Evolutionary conservation across 2,329 filamentous ascomycete genomes (phyloP).

Genomic region (Fusarium anguioides): DNA sequence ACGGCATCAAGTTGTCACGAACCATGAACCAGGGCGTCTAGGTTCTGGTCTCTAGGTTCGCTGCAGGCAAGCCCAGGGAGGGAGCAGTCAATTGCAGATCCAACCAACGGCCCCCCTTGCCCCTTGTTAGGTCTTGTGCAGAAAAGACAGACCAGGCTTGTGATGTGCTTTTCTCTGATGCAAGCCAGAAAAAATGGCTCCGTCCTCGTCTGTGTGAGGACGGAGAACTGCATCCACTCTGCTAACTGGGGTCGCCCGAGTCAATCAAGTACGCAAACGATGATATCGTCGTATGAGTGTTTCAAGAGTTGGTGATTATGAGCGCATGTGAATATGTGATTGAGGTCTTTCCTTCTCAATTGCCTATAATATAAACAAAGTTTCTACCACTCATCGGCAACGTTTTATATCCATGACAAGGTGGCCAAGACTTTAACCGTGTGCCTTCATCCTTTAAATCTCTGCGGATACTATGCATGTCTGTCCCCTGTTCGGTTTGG

Average conservation of each 20-base stretch:
- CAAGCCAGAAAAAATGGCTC: constrained; percentile 24
- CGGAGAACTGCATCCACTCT: constrained; percentile 42
- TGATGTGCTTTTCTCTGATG: constrained; percentile 37
- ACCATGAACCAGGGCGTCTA: constrained; percentile 17
- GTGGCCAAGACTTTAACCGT: constrained; percentile 27
- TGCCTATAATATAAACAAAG: constrained; percentile 34
- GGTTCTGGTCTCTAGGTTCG: not conserved
- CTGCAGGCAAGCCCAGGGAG: constrained; percentile 22
- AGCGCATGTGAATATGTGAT: not conserved
- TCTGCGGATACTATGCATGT: constrained; percentile 13
- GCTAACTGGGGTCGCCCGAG: not conserved
- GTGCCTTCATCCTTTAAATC: constrained; percentile 15
- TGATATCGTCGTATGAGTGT: constrained; percentile 12
- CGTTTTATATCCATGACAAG: constrained; percentile 3
- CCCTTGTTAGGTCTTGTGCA: constrained; percentile 28
- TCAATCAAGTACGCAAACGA: constrained; percentile 25
- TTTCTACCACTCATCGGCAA: constrained; percentile 17
- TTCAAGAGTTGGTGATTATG: constrained; percentile 17
- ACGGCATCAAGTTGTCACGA: constrained; percentile 27
- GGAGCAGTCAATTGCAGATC: constrained; percentile 38
- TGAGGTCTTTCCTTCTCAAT: constrained; percentile 9
- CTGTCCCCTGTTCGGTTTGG: constrained; percentile 32
- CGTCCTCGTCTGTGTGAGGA: constrained; percentile 25
- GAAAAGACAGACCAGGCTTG: constrained; percentile 21
- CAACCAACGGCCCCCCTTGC: constrained; percentile 21